Evolutionary conservation across 441 rosid genomes (phyloP).

Genomic region (Erysimum cheiri): DNA sequence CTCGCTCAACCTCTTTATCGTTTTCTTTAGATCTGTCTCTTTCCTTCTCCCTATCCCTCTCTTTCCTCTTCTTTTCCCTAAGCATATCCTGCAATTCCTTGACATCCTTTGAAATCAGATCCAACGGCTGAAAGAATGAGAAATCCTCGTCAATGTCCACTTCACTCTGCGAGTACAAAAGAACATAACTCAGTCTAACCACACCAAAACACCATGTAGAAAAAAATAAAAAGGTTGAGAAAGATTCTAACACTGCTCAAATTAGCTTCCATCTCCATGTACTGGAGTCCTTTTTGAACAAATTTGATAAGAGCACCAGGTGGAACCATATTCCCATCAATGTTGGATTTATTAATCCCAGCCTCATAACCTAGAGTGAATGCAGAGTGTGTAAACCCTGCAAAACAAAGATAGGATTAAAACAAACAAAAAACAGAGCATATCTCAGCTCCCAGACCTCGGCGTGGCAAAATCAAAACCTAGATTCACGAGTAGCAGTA

Average conservation of each 20-base stretch:
- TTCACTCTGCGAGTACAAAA: slow-evolving; percentile 68
- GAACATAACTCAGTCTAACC: slow-evolving; percentile 45
- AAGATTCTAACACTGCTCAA: slow-evolving; percentile 72
- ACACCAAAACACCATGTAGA: slow-evolving; percentile 27
- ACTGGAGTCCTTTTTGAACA: slow-evolving; percentile 95
- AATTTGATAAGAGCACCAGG: slow-evolving; percentile 91
- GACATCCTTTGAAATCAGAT: slow-evolving; percentile 91
- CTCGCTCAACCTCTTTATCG: slow-evolving; percentile 51
- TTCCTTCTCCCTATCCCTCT: slow-evolving; percentile 65
- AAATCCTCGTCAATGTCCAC: slow-evolving; percentile 92
- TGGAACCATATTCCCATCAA: slow-evolving; percentile 97
- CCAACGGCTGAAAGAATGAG: slow-evolving; percentile 95
- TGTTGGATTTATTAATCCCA: slow-evolving; percentile 80
- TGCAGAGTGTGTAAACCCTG: slow-evolving; percentile 93
- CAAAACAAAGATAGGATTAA: slow-evolving; percentile 26
- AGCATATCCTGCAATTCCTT: slow-evolving; percentile 76
- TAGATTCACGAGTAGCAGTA: background rate
- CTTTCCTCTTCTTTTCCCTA: slow-evolving; percentile 79
- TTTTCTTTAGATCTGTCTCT: slow-evolving; percentile 42
- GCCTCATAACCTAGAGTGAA: slow-evolving; percentile 97
- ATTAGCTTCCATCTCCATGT: slow-evolving; percentile 99
- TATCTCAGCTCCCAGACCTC: background rate
- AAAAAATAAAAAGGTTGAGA: slow-evolving; percentile 6
- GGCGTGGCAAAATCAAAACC: background rate
- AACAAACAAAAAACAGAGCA: background rate